Conservation (phyloP, 306 rosid genomes). For the Vigna nakashimae region DNA sequence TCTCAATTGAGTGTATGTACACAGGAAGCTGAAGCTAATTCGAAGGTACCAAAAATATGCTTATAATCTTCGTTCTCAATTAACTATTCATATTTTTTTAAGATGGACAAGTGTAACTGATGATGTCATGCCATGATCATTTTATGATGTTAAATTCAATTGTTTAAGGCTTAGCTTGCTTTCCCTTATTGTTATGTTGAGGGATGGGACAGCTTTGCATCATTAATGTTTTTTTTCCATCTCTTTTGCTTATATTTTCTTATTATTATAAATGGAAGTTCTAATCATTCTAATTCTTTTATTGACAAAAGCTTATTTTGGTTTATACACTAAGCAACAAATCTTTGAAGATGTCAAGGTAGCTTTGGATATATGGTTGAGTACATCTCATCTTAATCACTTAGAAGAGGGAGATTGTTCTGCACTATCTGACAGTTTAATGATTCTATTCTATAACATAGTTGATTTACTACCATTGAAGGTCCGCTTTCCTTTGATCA, state of each 20-base stretch:
- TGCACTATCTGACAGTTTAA: constrained; percentile 55
- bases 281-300: not conserved
- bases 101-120: not conserved
- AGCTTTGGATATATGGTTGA: constrained; percentile 77
- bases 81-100: constrained; percentile 29
- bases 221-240: not conserved
- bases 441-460: constrained; percentile 67
- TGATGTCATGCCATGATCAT: constrained; percentile 22
- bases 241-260: not conserved
- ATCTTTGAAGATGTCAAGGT: constrained; percentile 71
- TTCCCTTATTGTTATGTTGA: constrained; percentile 32
- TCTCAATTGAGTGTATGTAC: constrained; percentile 50
- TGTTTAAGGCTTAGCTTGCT: constrained; percentile 32
- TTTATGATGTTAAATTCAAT: constrained; percentile 24
- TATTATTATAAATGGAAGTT: not conserved
- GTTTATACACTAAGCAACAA: constrained; percentile 62
- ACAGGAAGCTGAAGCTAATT: constrained; percentile 79
- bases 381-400: constrained; percentile 51
- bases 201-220: constrained; percentile 31
- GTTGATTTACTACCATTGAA: constrained; percentile 74
- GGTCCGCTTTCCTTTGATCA: constrained; percentile 59
- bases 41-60: constrained; percentile 64
- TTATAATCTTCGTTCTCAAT: constrained; percentile 42
- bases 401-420: constrained; percentile 53
- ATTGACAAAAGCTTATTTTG: constrained; percentile 27